phyloP scores from a whole-genome alignment of 1,284 basidiomycete species.

The Cryptococcus sp. region DNA sequence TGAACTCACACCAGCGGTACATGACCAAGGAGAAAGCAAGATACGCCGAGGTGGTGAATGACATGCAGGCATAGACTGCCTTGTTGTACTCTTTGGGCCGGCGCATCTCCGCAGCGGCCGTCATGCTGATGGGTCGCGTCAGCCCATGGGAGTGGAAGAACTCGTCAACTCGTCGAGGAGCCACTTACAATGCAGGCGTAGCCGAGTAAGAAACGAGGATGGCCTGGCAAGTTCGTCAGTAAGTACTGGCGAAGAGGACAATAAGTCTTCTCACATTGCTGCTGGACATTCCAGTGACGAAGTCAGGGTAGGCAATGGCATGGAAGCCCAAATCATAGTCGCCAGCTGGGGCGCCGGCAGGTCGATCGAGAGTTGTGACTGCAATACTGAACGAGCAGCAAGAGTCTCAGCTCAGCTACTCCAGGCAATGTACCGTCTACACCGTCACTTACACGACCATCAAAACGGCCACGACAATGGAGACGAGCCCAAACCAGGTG shows the following conservation, averaged over 20 bases:
- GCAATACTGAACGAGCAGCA: slow-evolving; percentile 27
- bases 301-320: slow-evolving; percentile 9
- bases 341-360: slow-evolving; percentile 40
- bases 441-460: slow-evolving; percentile 19
- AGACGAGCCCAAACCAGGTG: slow-evolving; percentile 39
- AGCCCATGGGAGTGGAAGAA: not conserved
- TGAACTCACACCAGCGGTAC: too few relatives aligned
- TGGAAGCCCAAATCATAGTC: slow-evolving; percentile 16
- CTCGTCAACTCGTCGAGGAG: not conserved
- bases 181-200: slow-evolving; percentile 3
- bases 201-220: slow-evolving; percentile 16
- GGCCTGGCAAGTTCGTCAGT: slow-evolving; percentile 2
- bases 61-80: not conserved
- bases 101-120: not conserved
- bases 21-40: too few relatives aligned
- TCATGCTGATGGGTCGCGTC: slow-evolving; percentile 1
- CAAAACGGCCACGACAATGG: slow-evolving; percentile 30
- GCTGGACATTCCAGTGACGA: slow-evolving; percentile 9
- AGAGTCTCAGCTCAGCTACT: too few relatives aligned
- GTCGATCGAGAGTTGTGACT: slow-evolving; percentile 41
- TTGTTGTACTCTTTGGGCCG: not conserved
- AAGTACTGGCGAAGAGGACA: slow-evolving; percentile 1
- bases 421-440: too few relatives aligned
- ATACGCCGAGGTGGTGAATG: too few relatives aligned
- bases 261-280: not conserved